Percentiles rank a stretch among this genome's conserved stretches.
phyloP scores from a whole-genome alignment of 1,139 yeast genomes.

The Petasospora rhodanensis region DNA sequence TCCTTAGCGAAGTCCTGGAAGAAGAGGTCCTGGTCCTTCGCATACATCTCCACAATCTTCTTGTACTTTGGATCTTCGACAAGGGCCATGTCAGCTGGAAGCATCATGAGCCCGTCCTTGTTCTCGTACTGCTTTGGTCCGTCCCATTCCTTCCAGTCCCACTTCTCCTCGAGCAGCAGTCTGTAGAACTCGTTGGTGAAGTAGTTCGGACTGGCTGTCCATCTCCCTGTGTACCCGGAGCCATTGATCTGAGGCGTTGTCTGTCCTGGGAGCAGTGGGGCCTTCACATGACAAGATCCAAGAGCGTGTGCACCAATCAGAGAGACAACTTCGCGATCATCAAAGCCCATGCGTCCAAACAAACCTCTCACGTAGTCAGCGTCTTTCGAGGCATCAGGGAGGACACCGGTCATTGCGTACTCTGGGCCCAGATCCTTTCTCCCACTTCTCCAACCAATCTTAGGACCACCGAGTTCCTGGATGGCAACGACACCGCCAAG shows the following conservation, averaged over 20 bases:
- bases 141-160: conserved; percentile 74
- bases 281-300: conserved; percentile 66
- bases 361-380: conserved; percentile 64
- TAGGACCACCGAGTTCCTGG: conserved; percentile 87
- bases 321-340: conserved; percentile 81
- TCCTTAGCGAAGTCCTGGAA: conserved; percentile 70
- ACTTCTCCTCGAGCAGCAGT: conserved; percentile 59
- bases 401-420: conserved; percentile 60
- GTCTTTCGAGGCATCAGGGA: conserved; percentile 78
- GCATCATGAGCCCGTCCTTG: conserved; percentile 79
- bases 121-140: conserved; percentile 74
- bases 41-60: conserved; percentile 66
- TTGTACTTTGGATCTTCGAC: conserved; percentile 61
- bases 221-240: conserved; percentile 87
- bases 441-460: conserved; percentile 84
- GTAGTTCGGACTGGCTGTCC: conserved; percentile 87
- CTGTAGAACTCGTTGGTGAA: conserved; percentile 81
- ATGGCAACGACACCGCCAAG: conserved; percentile 81
- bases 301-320: conserved; percentile 85
- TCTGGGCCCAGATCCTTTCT: conserved; percentile 50
- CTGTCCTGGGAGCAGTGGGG: conserved; percentile 25
- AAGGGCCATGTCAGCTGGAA: conserved; percentile 79
- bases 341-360: conserved; percentile 70
- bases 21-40: conserved; percentile 64
- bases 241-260: conserved; percentile 29